A percentile compares a stretch with the other conserved stretches of the same genome.
Conservation (phyloP, 257 asterid species). For the Coffea canephora region DNA sequence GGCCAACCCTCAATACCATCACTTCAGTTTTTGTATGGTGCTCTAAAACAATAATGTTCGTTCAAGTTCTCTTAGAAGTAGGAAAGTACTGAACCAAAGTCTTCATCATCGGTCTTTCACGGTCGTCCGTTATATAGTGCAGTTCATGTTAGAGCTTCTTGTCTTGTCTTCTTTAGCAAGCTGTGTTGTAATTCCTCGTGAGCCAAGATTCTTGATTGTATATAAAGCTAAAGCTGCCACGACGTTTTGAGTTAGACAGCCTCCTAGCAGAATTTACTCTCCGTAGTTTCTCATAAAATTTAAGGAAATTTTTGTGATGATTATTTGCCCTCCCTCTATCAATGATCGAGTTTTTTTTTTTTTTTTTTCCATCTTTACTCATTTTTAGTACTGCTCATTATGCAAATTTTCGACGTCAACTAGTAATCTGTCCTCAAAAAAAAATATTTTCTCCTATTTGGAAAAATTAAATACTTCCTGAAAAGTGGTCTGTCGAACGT, state of each 20-base stretch:
- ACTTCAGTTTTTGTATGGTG: slow-evolving; percentile 8
- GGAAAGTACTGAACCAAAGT: not conserved
- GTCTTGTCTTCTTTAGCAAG: not conserved
- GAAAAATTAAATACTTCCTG: not conserved
- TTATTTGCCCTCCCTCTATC: not conserved
- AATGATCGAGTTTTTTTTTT: not conserved
- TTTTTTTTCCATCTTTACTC: not conserved
- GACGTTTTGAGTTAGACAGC: not conserved
- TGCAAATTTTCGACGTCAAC: not conserved
- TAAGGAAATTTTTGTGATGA: not conserved
- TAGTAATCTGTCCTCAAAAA: not conserved
- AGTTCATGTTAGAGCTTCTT: slow-evolving; percentile 12
- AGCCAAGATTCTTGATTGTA: slow-evolving; percentile 2
- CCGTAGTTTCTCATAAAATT: not conserved
- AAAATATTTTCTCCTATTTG: too few species aligned
- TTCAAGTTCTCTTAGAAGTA: not conserved
- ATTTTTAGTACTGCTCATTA: not conserved
- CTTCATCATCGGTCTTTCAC: slow-evolving; percentile 3
- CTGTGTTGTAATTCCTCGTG: slow-evolving; percentile 8
- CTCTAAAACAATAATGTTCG: slow-evolving; percentile 1
- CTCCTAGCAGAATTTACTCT: not conserved
- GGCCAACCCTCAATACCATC: slow-evolving; percentile 10
- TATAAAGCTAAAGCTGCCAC: not conserved
- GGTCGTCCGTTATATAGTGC: slow-evolving; percentile 6
- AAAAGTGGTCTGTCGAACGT: not conserved